Percentiles rank a stretch among this genome's conserved stretches.
Conservation (phyloP, 768 basidiomycete genomes). For the Tylopilus intermedius region DNA sequence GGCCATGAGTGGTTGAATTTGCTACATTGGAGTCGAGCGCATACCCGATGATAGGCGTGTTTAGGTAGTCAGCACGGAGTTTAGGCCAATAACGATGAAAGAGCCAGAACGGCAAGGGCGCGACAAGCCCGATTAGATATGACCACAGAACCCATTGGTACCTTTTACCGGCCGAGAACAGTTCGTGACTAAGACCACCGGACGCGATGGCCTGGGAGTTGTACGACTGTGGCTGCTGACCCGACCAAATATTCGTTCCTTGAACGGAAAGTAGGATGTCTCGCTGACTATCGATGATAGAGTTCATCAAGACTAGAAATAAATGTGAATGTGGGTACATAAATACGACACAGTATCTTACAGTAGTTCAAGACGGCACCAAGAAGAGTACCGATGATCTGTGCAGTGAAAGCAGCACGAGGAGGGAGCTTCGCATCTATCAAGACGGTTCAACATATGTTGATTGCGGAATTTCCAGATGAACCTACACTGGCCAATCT, state of each 20-base stretch:
- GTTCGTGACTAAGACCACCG: constrained; percentile 35
- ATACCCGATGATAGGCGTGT: constrained; percentile 29
- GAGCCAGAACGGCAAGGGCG: constrained; percentile 40
- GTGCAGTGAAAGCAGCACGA: constrained; percentile 57
- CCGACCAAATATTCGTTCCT: constrained; percentile 41
- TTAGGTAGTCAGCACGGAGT: constrained; percentile 24
- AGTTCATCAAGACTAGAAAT: constrained; percentile 54
- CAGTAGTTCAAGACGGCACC: constrained; percentile 46
- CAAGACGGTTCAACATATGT: background rate
- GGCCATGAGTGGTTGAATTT: background rate
- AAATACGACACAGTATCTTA: constrained; percentile 12
- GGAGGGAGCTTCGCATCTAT: constrained; percentile 53
- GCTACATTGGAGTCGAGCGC: constrained; percentile 1
- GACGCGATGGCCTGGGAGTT: constrained; percentile 35
- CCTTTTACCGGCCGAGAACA: constrained; percentile 29
- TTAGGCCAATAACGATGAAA: constrained; percentile 34
- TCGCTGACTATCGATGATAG: constrained; percentile 47
- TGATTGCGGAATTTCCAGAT: no score
- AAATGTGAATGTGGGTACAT: background rate
- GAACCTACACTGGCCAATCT: constrained; percentile 32
- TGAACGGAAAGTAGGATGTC: constrained; percentile 49
- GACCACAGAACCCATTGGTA: constrained; percentile 40
- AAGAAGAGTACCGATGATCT: constrained; percentile 51
- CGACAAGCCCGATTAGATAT: constrained; percentile 30
- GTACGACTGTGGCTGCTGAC: constrained; percentile 28